Base-by-base conservation (phyloP, 768 basidiomycete species). In the Ramaria rubella region DNA sequence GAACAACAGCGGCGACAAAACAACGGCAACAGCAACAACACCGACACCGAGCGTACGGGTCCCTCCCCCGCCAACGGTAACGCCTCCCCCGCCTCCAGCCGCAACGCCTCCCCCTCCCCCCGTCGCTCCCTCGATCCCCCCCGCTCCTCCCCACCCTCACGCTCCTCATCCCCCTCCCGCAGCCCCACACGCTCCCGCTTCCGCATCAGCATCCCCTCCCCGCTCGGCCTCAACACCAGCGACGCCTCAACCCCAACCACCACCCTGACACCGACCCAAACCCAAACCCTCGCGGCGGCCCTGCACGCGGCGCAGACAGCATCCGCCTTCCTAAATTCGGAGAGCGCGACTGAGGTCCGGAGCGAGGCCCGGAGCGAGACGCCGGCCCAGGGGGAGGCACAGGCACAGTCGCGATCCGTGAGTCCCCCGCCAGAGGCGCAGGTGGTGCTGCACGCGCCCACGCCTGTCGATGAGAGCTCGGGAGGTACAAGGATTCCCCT, bases 1-100 rank as follows among this genome's bases (percentile, higher is more conserved):
- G 93, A 93, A 64, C 89, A 93, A 55, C 91, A 93, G 67, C 79
- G 83, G 64, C 70, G 72, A 52, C 56, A 64, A 17, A 49, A 46
- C 34, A 23, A 31, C n/a, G 24, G 5, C 34, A 33, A 30, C 21
- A n/a, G 11, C 11, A 48, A 30, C 58, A 74, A 69, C 54, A 68
- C n/a, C 69, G 30, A 65, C 65, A 29, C 64, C 63, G 34, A 67
- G 62, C 51, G 57, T 64, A 68, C 62, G 38, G 64, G 64, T 34
- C 58, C 69, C 50, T 53, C 62, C 31, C 55, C 62, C 29, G 64
- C 66, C 43, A 57, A 62, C 9, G 57, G 58, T 55, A 65, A 63
- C 49, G 23, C 27, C 12, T 30, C 42, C 17, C 44, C 55, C 5
- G 9, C 34, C 6, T 33, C 42, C 21, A 58, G 26, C 52, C 8